Conservation (phyloP, 75 land plant genomes). For the Sequoiadendron giganteum region DNA sequence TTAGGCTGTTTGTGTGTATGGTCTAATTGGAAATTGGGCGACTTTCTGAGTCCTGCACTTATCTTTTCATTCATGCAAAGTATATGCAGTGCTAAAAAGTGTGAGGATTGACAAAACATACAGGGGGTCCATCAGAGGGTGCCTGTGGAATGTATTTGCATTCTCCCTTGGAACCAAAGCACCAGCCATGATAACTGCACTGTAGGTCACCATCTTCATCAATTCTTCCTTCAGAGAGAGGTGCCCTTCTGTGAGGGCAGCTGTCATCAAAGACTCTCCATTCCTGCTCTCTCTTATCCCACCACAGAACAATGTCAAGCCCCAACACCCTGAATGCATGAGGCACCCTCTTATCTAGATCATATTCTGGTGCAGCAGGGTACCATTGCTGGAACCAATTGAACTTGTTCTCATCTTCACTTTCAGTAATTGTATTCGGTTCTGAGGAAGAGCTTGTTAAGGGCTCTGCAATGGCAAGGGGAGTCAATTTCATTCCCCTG, state of each 20-base stretch:
- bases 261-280: constrained; percentile 63
- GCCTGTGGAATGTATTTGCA: constrained; percentile 63
- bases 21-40: background rate
- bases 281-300: constrained; percentile 39
- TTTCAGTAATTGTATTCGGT: background rate
- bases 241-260: constrained; percentile 71
- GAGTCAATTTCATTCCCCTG: background rate
- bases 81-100: background rate
- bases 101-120: constrained; percentile 4
- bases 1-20: too few relatives aligned
- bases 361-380: constrained; percentile 46
- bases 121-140: constrained; percentile 36
- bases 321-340: constrained; percentile 48
- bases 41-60: background rate
- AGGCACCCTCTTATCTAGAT: constrained; percentile 59
- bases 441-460: background rate
- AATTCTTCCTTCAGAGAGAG: constrained; percentile 73
- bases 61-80: background rate
- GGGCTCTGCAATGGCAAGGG: constrained; percentile 5
- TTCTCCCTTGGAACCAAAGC: constrained; percentile 42
- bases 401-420: constrained; percentile 25
- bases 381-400: constrained; percentile 65
- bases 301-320: constrained; percentile 61
- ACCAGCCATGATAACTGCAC: constrained; percentile 78
- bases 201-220: constrained; percentile 50